Base-by-base conservation (phyloP, 202 grass and related monocot species). In the Zizania palustris region DNA sequence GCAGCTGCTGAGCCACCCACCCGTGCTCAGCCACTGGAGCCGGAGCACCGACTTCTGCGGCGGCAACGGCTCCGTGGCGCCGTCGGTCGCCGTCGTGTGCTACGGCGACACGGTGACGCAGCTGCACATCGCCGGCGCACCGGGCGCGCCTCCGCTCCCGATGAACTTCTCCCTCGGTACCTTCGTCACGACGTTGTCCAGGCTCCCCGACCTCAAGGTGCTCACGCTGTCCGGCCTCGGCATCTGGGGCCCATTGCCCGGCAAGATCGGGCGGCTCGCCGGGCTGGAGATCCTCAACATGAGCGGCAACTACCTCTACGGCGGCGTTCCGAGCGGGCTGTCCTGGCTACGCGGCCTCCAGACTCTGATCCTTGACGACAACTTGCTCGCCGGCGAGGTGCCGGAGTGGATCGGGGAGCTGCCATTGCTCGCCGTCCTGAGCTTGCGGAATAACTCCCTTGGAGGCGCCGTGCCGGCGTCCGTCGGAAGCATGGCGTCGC, bases 21-120 rank as follows among this genome's bases (percentile, higher is more conserved):
- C 74, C n/a, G 51, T 87, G 69, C 71, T 99, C 54, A 88, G 77
- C 71, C 77, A 85, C 81, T 99, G 96, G 92, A 85, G 91, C 72
- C 83, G 50, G 67, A 67, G 56, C 84, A 90, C 89, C 10, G 92
- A 92, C 85, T 99, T 98, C 83, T 99, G 96, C 80, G 70, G 71
- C 37, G 75, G 54, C 11, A 84, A 44, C 18, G 84, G 72, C 43
- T 55, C 72, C 16, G 73, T 76, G 34, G 54, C 67, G 22, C 77
- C 96, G 1, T 35, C 45, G 11, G 81, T 83, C 16, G 73, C 96
- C 41, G 74, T 99, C 54, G 82, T 99, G 77, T 99, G 96, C 89
- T 99, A 99, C 80, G 80, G 73, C 13, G 84, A 93, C 74, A 99
- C 85, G 13, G 84, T 95, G 48, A 95, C 96, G 50, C 96, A 99